Conservation (phyloP, 1,284 basidiomycete species). For the Tilletiopsis washingtonensis region DNA sequence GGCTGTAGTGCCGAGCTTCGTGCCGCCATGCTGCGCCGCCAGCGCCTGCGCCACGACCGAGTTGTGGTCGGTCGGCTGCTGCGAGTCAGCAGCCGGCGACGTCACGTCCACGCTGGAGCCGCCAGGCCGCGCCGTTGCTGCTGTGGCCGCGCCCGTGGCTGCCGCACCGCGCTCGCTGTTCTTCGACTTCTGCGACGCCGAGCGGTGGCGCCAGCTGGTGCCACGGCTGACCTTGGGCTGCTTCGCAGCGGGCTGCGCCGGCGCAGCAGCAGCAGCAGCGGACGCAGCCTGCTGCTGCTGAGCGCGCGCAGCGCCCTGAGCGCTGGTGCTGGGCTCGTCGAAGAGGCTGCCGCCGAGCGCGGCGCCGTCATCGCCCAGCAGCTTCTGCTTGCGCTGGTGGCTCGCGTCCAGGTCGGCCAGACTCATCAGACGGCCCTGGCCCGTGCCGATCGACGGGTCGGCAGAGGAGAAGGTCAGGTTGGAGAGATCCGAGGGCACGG, state of each 20-base stretch:
- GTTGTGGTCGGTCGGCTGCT: neutral
- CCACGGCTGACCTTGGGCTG: neutral
- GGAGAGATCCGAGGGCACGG: conserved; percentile 2
- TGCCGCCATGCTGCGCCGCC: neutral
- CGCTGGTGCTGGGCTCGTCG: conserved; percentile 5
- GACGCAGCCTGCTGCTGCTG: neutral
- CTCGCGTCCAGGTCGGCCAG: conserved; percentile 10
- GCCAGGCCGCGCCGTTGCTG: neutral
- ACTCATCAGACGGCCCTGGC: conserved; percentile 4
- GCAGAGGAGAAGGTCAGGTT: conserved; percentile 2
- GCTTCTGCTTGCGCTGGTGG: conserved; percentile 11
- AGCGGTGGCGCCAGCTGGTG: neutral
- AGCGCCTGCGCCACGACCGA: neutral
- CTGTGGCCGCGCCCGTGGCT: neutral
- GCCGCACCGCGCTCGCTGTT: neutral
- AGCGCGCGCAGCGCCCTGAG: neutral
- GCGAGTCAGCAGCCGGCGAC: neutral
- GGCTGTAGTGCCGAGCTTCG: neutral
- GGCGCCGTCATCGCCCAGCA: conserved; percentile 5
- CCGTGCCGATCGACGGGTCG: neutral
- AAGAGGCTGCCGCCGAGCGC: conserved; percentile 2
- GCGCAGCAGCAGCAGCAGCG: neutral
- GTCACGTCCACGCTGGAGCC: neutral
- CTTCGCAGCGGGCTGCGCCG: neutral
- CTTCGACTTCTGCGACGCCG: neutral